Evolutionary conservation across 2,329 filamentous ascomycete genomes (phyloP), one percentile per base, ranked within the genome.

Genomic region (Aureobasidium sp.): DNA sequence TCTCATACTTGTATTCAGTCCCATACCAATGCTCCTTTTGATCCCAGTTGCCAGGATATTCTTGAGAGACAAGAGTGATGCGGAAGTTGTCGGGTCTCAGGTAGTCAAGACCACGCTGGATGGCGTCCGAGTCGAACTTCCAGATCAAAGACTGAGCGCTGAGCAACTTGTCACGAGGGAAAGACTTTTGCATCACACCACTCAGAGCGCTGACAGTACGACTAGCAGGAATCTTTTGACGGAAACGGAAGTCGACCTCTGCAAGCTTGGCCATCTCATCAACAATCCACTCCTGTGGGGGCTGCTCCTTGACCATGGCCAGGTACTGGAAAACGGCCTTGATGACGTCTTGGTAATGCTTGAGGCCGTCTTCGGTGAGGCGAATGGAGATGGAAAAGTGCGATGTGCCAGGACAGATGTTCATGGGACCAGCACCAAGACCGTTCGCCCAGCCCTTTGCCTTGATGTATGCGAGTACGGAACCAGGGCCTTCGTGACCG

Each of bases 1-100:
- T 88, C 71, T 95, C 89, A 34, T 87, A 82, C 65, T 86, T 89
- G 76, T 97, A 96, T 70, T 97, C 92, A 0, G 94, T 99, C 9
- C 93, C 93, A 68, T 99, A 99, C 94, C 94, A 99, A 72, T 92
- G 91, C 77, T 99, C 94, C 71, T 89, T 95, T 72, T 87, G 78
- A 66, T 95, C 83, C 90, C 91, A 97, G 58, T 85, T 82, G 0
- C 91, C 92, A 0, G 92, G 92, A 67, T 87, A 89, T 9, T 89
- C 87, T 70, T 91, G 89, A 29, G 91, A 93, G 32, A 95, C 85
- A 54, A 97, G 81, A 1, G 85, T 87, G 73, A 97, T 82, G 34
- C 90, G 85, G 77, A 97, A 91, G 71, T 97, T 97, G 72, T 97
- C 92, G 0, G 92, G 89, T 25, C 87, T 83, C 50, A 99, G 76